Percentiles rank a stretch among this genome's conserved stretches.
These are phyloP conservation scores for Claviceps spartinae DNA, from an alignment of 2,329 filamentous ascomycete species.

Conservation along the genomic window DNA sequence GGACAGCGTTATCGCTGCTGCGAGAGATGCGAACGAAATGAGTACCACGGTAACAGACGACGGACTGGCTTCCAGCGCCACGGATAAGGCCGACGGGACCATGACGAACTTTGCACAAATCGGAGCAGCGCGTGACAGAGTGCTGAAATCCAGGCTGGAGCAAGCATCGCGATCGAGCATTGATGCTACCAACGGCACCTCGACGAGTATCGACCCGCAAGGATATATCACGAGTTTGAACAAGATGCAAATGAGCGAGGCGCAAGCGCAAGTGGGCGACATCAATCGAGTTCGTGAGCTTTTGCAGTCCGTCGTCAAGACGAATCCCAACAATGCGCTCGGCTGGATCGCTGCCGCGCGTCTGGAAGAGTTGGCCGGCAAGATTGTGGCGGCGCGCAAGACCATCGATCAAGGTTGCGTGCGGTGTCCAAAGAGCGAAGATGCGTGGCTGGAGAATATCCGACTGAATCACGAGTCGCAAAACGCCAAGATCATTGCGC, in stretches of 20 bases:
- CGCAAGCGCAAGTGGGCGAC: slow-evolving; percentile 78
- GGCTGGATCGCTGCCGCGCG: slow-evolving; percentile 93
- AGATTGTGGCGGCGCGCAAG: slow-evolving; percentile 76
- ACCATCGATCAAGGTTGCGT: slow-evolving; percentile 81
- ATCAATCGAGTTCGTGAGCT: slow-evolving; percentile 87
- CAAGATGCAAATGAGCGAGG: slow-evolving; percentile 65
- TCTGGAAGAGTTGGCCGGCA: slow-evolving; percentile 84
- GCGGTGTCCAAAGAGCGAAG: slow-evolving; percentile 84
- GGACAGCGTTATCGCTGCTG: slow-evolving; percentile 84
- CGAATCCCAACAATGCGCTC: slow-evolving; percentile 85
- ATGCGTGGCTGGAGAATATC: slow-evolving; percentile 93
- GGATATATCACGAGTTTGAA: slow-evolving; percentile 89
- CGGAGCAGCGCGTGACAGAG: slow-evolving; percentile 89
- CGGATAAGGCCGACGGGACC: slow-evolving; percentile 57
- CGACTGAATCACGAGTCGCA: slow-evolving; percentile 70
- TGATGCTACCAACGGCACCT: slow-evolving; percentile 58
- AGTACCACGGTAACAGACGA: slow-evolving; percentile 84
- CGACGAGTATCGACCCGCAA: slow-evolving; percentile 86
- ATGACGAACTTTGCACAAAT: slow-evolving; percentile 99
- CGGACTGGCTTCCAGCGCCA: slow-evolving; percentile 30
- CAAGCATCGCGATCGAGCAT: slow-evolving; percentile 63
- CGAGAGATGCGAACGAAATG: slow-evolving; percentile 66
- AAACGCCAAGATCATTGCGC: slow-evolving; percentile 92
- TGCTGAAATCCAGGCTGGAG: slow-evolving; percentile 84
- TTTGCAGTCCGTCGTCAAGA: slow-evolving; percentile 93